Conservation (phyloP, 495 filamentous ascomycete genomes). For the Letharia columbiana region DNA sequence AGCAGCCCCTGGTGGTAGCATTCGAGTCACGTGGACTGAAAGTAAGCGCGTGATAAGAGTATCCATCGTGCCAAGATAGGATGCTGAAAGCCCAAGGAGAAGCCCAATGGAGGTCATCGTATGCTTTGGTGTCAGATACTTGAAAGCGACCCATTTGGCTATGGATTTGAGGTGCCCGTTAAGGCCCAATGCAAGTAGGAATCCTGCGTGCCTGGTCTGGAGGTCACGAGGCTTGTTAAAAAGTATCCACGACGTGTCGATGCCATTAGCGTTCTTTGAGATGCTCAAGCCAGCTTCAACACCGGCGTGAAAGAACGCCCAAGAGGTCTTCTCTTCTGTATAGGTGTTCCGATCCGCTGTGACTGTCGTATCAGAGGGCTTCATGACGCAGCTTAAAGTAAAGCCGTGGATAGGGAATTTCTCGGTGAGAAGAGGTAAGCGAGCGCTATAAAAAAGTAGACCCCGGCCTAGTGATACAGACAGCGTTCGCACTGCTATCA, state of each 20-base stretch:
- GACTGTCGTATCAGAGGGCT: constrained; percentile 80
- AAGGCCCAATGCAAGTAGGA: constrained; percentile 83
- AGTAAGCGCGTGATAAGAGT: constrained; percentile 85
- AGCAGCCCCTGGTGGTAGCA: constrained; percentile 83
- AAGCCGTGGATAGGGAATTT: constrained; percentile 81
- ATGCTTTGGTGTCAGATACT: constrained; percentile 95
- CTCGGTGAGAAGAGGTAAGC: constrained; percentile 80
- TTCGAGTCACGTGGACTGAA: constrained; percentile 92
- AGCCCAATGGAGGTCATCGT: constrained; percentile 98
- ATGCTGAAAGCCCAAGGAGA: constrained; percentile 82
- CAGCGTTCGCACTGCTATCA: constrained; percentile 75
- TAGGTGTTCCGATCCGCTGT: constrained; percentile 74
- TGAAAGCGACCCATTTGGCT: constrained; percentile 98
- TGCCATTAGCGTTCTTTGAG: constrained; percentile 79
- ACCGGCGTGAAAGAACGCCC: constrained; percentile 97
- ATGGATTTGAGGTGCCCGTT: constrained; percentile 89
- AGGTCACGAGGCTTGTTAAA: constrained; percentile 94
- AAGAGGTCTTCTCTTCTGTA: constrained; percentile 90
- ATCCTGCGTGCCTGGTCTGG: constrained; percentile 87
- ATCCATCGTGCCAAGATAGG: constrained; percentile 94
- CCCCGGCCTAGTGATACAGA: constrained; percentile 79
- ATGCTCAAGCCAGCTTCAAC: constrained; percentile 86
- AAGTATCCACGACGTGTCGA: constrained; percentile 96
- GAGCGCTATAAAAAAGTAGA: constrained; percentile 73
- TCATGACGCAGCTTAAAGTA: constrained; percentile 79